Evolutionary conservation across 2,329 filamentous ascomycete genomes (phyloP).

Genomic region (Epichloe bromicola): DNA sequence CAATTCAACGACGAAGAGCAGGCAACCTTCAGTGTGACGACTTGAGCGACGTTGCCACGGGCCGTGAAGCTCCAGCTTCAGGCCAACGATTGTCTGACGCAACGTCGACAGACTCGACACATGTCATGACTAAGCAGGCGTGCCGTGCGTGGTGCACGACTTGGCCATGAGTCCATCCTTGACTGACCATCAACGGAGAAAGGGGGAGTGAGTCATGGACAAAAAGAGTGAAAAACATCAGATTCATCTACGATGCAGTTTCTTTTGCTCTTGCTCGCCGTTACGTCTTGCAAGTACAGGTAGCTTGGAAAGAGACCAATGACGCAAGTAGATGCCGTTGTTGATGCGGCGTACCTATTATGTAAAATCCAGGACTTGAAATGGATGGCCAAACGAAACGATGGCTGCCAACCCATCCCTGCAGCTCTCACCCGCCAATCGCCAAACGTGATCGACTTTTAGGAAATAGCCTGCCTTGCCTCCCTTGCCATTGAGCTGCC

Average conservation of each 20-base stretch:
- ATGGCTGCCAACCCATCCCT: not conserved
- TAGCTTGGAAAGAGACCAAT: not conserved
- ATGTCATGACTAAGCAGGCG: conserved; percentile 2
- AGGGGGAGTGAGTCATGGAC: not conserved
- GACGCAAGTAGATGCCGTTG: not conserved
- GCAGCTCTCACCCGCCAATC: not conserved
- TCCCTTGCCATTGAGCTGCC: too few species aligned
- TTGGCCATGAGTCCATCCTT: not conserved
- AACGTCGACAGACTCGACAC: not conserved
- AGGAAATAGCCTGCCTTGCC: too few species aligned
- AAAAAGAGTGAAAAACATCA: not conserved
- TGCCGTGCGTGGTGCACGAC: not conserved
- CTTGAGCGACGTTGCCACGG: not conserved
- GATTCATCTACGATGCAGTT: not conserved
- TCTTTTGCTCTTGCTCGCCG: not conserved
- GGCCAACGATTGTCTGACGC: not conserved
- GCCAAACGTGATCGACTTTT: not conserved
- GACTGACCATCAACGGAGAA: not conserved
- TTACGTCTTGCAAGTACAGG: not conserved
- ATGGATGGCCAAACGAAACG: not conserved
- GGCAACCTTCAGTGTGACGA: conserved; percentile 1
- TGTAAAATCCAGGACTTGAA: not conserved
- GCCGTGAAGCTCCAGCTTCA: not conserved
- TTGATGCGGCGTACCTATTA: not conserved
- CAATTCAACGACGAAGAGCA: not conserved